These are phyloP conservation scores for Tuber borchii DNA, from an alignment of 495 filamentous ascomycete genomes.

Conservation along the genomic window DNA sequence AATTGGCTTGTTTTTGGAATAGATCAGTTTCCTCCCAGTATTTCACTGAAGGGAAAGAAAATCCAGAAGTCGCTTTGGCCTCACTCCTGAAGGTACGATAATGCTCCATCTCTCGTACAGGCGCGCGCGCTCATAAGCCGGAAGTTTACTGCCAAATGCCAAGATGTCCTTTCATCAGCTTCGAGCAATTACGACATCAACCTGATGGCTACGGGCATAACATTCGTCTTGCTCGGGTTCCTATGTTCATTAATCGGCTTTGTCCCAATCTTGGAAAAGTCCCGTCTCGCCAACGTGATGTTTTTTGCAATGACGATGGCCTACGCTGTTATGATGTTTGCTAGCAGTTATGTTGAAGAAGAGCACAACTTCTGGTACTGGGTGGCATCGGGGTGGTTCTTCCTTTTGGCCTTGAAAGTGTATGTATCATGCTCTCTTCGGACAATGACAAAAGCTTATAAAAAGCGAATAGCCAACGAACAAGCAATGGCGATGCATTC, in stretches of 20 bases:
- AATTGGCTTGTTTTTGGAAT: conserved; percentile 53
- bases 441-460: background rate
- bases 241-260: conserved; percentile 41
- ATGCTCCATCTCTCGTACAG: background rate
- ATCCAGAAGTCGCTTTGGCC: background rate
- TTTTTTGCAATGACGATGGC: conserved; percentile 48
- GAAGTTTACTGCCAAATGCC: conserved; percentile 31
- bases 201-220: conserved; percentile 53
- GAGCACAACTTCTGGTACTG: conserved; percentile 99
- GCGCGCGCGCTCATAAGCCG: background rate
- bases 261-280: conserved; percentile 21
- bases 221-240: conserved; percentile 47
- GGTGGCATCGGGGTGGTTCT: conserved; percentile 69
- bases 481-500: background rate
- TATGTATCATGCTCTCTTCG: conserved; percentile 14
- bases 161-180: conserved; percentile 47
- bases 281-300: conserved; percentile 26
- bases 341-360: conserved; percentile 94
- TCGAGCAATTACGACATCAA: conserved; percentile 82
- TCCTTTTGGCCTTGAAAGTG: conserved; percentile 56
- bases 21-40: conserved; percentile 5
- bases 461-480: background rate
- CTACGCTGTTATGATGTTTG: conserved; percentile 90
- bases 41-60: background rate
- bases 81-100: conserved; percentile 4